Conservation (phyloP, 768 basidiomycete genomes). For the Postia placenta region DNA sequence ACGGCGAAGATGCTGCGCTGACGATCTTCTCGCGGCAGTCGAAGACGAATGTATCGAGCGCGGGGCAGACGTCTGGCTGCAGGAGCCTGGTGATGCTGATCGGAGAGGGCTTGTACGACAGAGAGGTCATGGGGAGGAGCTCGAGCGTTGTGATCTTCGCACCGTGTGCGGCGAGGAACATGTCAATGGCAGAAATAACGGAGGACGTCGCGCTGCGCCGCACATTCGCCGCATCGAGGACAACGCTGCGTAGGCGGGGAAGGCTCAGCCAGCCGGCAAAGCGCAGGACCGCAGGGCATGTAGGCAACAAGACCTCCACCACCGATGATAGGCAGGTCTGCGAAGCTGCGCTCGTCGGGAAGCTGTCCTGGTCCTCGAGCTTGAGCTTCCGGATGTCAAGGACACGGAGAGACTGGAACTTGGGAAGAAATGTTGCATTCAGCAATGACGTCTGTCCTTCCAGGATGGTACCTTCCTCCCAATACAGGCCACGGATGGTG, state of each 20-base stretch:
- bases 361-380: conserved; percentile 10
- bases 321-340: conserved; percentile 32
- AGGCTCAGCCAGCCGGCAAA: conserved; percentile 33
- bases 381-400: conserved; percentile 42
- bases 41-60: conserved; percentile 39
- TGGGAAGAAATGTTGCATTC: conserved; percentile 31
- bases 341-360: conserved; percentile 13
- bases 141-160: conserved; percentile 33
- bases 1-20: conserved; percentile 5
- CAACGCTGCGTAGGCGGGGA: conserved; percentile 39
- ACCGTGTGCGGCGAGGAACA: conserved; percentile 39
- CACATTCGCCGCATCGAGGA: conserved; percentile 25
- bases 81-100: conserved; percentile 40
- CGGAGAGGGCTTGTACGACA: conserved; percentile 22
- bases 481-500: conserved; percentile 38
- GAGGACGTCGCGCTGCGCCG: conserved; percentile 5
- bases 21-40: conserved; percentile 14
- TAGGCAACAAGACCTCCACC: conserved; percentile 38
- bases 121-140: conserved; percentile 25
- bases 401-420: conserved; percentile 35
- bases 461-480: conserved; percentile 29
- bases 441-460: conserved; percentile 20
- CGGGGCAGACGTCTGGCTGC: conserved; percentile 35
- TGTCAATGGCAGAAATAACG: conserved; percentile 18
- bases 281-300: conserved; percentile 28